Conservation (phyloP, 139 green algal genomes). For the Gonium pectorale region DNA sequence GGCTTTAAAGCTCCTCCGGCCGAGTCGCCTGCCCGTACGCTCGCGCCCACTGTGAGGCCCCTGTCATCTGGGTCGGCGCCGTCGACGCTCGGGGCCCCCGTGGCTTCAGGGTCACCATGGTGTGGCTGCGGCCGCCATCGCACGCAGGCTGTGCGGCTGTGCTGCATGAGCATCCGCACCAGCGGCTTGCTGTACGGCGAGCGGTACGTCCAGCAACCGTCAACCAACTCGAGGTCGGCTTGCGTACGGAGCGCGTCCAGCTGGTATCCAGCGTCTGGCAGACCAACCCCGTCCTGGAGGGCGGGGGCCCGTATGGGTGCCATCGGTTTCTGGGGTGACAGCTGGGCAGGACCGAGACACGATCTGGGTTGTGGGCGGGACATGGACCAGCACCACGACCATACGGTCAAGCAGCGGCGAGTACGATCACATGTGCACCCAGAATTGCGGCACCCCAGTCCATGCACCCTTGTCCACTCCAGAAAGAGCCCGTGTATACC, state of each 20-base stretch:
- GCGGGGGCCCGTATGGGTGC: neutral
- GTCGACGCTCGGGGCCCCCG: neutral
- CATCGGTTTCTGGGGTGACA: too few relatives aligned
- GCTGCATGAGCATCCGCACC: neutral
- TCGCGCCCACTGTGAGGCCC: too few relatives aligned
- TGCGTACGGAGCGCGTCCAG: slow-evolving; percentile 20
- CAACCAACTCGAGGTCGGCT: neutral
- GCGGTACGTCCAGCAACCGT: slow-evolving; percentile 18
- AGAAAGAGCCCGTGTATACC: too few relatives aligned
- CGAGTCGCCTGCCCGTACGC: neutral
- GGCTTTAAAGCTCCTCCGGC: neutral
- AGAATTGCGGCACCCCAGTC: too few relatives aligned
- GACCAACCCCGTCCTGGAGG: neutral
- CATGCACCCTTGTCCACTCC: too few relatives aligned
- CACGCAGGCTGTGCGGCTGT: neutral
- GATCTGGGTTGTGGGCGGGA: neutral
- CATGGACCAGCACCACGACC: too few relatives aligned
- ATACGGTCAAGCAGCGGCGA: neutral
- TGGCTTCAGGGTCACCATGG: neutral
- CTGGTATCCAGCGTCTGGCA: neutral
- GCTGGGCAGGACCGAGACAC: neutral
- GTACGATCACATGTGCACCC: neutral
- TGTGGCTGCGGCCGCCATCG: neutral
- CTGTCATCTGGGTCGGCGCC: neutral
- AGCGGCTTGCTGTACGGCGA: slow-evolving; percentile 18